These are phyloP conservation scores for Moelleriella libera DNA, from an alignment of 2,329 filamentous ascomycete species.

Conservation along the genomic window DNA sequence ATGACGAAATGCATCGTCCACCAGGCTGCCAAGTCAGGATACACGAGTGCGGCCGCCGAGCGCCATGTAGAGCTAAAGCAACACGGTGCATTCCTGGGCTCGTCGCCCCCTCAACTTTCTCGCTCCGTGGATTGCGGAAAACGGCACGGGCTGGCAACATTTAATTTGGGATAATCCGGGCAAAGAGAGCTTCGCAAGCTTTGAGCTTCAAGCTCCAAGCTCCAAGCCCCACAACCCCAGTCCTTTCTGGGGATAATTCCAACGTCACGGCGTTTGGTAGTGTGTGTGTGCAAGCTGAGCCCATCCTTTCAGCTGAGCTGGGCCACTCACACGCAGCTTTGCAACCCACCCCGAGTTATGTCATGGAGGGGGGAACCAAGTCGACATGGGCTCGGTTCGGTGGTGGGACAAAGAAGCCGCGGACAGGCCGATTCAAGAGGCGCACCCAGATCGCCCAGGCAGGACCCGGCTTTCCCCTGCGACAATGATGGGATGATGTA, in stretches of 20 bases:
- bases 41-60: no score
- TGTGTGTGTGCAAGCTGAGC: slow-evolving; percentile 2
- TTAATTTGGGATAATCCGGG: background rate
- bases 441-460: background rate
- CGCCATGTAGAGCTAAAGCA: no score
- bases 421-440: slow-evolving; percentile 1
- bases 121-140: background rate
- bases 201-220: background rate
- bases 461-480: background rate
- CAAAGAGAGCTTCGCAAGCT: background rate
- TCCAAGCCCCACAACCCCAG: background rate
- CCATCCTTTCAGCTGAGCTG: slow-evolving; percentile 5
- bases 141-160: background rate
- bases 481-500: background rate
- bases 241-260: background rate
- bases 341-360: no score
- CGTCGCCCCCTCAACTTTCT: no score
- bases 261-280: slow-evolving; percentile 1
- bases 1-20: no score
- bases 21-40: no score
- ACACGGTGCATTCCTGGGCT: no score
- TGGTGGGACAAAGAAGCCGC: background rate
- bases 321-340: background rate
- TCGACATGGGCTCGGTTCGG: slow-evolving; percentile 1
- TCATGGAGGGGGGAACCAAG: background rate